These are phyloP conservation scores for Aureobasidium pullulans DNA, from an alignment of 2,329 filamentous ascomycete genomes.

Conservation along the genomic window DNA sequence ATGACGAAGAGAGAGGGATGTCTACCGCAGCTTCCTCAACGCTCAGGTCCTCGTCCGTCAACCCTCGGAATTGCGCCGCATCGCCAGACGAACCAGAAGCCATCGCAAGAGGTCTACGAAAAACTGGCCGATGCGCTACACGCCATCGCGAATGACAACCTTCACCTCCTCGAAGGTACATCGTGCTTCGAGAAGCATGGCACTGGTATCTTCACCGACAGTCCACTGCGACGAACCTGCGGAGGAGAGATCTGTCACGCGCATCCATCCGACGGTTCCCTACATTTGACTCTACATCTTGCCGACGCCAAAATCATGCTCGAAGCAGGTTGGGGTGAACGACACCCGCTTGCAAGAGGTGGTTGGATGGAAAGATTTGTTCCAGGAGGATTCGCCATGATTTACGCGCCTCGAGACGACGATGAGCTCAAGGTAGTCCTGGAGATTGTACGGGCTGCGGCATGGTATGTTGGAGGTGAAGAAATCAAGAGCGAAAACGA, in stretches of 20 bases:
- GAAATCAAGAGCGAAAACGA: conserved; percentile 20
- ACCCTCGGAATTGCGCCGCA: conserved; percentile 76
- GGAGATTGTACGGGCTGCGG: conserved; percentile 64
- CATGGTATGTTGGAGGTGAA: conserved; percentile 55
- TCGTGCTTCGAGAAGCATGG: conserved; percentile 80
- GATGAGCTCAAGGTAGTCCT: conserved; percentile 61
- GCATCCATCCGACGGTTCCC: conserved; percentile 65
- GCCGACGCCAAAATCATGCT: conserved; percentile 67
- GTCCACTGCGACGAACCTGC: conserved; percentile 61
- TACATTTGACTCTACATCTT: conserved; percentile 76
- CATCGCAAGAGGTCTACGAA: conserved; percentile 47
- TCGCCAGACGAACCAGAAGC: conserved; percentile 64
- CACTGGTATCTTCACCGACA: conserved; percentile 62
- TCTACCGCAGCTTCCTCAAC: conserved; percentile 53
- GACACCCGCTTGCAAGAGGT: conserved; percentile 58
- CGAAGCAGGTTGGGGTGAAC: conserved; percentile 70
- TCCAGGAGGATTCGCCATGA: conserved; percentile 67
- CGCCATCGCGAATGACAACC: conserved; percentile 41
- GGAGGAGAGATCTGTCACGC: conserved; percentile 78
- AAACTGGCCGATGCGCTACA: conserved; percentile 48
- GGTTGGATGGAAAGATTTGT: conserved; percentile 61
- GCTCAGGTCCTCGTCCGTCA: conserved; percentile 55
- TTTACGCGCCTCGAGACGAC: conserved; percentile 69
- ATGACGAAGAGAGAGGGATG: conserved; percentile 52
- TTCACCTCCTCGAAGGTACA: conserved; percentile 43